Evolutionary conservation across 139 green algal species (phyloP), one percentile per base, ranked within the genome.

Genomic region (Gonium pectorale): DNA sequence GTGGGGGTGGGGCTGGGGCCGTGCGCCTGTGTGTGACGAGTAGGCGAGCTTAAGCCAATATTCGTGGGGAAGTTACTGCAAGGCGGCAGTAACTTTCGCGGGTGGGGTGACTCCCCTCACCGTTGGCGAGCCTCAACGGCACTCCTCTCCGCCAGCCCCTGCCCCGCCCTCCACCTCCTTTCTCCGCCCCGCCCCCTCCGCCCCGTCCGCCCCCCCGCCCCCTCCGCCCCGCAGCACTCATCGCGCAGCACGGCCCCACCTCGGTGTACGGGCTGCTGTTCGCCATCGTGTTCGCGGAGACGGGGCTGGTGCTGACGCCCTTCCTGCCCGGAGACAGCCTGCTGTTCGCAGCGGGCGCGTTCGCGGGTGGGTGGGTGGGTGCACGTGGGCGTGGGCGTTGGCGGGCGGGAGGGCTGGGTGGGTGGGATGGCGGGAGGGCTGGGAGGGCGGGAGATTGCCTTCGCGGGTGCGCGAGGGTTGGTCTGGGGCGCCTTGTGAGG

Each of bases 311-410:
- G 52, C 71, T 98, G 31, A 98, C 94, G 5, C 96, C 96, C 29
- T 98, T 99, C 89, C 88, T 99, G 29, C 96, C 96, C 4, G 94
- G 96, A 8, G 96, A 99, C 89, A 97, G 93, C 2, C 91, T 99
- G 60, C 93, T 99, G 21, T 98, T 99, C 88, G 96, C 95, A n/a
- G 92, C 92, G n/a, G 96, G 96, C 2, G 93, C 95, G 0, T 94
- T 99, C 79, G 96, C 95, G 27, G 93, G 93, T 43, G 9, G 64
- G 31, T 17, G 40, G 51, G 37, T 3, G 9, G 64, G n/a, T n/a
- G n/a, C n/a, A n/a, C n/a, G n/a, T n/a, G n/a, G n/a, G n/a, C n/a
- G n/a, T n/a, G n/a, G n/a, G n/a, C n/a, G n/a, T n/a, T n/a, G n/a
- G n/a, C n/a, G n/a, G n/a, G n/a, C n/a, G n/a, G n/a, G n/a, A n/a